Percentiles rank a stretch among this genome's conserved stretches.
phyloP scores from a whole-genome alignment of 768 basidiomycete species.

The Russula brevipes region DNA sequence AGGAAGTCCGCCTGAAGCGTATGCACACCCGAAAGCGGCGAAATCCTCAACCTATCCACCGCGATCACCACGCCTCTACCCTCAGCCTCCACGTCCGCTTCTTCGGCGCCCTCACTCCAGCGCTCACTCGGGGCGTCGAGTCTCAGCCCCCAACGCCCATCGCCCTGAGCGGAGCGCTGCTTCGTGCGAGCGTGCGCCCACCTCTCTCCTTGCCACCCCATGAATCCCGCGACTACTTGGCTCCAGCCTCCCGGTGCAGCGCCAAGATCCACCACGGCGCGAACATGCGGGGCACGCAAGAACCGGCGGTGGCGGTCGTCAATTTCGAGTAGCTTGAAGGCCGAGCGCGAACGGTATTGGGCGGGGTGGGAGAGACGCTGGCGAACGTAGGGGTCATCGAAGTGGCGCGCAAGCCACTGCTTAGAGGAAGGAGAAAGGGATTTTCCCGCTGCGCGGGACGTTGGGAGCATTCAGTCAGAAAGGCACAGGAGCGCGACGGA shows the following conservation, averaged over 20 bases:
- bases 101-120: conserved; percentile 4
- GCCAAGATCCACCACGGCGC: conserved; percentile 77
- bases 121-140: not conserved
- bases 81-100: not conserved
- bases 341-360: conserved; percentile 76
- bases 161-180: not conserved
- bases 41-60: conserved; percentile 74
- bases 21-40: conserved; percentile 65
- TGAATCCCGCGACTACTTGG: conserved; percentile 65
- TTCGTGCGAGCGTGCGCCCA: conserved; percentile 9
- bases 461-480: conserved; percentile 3
- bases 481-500: too few relatives aligned
- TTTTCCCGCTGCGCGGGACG: conserved; percentile 10
- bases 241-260: conserved; percentile 95
- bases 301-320: conserved; percentile 52
- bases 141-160: conserved; percentile 14
- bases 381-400: conserved; percentile 65
- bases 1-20: conserved; percentile 79
- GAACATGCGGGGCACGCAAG: conserved; percentile 47
- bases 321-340: conserved; percentile 88
- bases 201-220: conserved; percentile 45
- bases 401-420: conserved; percentile 67
- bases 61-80: conserved; percentile 58
- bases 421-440: conserved; percentile 37
- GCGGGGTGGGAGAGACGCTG: conserved; percentile 41